Evolutionary conservation across 2,329 filamentous ascomycete genomes (phyloP), one percentile per base, ranked within the genome.

Genomic region (Fusarium haematococcum): DNA sequence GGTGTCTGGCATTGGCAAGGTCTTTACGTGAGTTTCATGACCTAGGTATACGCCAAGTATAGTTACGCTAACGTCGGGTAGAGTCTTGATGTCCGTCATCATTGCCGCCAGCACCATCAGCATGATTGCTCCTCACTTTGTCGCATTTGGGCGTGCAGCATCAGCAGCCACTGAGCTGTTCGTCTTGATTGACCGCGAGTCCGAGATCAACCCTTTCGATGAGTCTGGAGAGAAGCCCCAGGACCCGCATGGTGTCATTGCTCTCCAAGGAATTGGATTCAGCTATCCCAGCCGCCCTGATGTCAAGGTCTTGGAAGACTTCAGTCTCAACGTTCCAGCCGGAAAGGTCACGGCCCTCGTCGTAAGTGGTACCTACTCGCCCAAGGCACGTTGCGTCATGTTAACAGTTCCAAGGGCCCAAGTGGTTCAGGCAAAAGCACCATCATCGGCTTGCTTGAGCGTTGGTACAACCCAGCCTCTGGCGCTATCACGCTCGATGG

Each of bases 261-360:
- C 82, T 2, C 63, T 87, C 3, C 65, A 82, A 2, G 77, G 81
- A 13, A 72, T 87, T 11, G 79, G 70, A 1, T 86, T 87, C 64
- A 77, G 80, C 1, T 88, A 88, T 68, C 85, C 85, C 0, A 82
- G 79, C 1, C 75, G 86, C 0, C 84, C 85, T 0, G 80, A 82
- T 13, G 79, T 81, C 6, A 78, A 77, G 6, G 84, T 87, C 1
- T 70, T 86, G 11, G 77, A 85, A 10, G 76, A 84, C 25, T 83
- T 87, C 33, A 81, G 78, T 7, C 77, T 87, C 1, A 74, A 79
- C 7, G 79, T 87, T 4, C 84, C 85, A 0, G 83, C 85, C 2
- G 84, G 84, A 33, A 85, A 86, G 60, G 84, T 83, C 2, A 84
- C 83, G 2, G 83, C 82, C 1, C 70, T 84, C 6, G 83, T 84